Evolutionary conservation across 2,329 filamentous ascomycete species (phyloP), one percentile per base, ranked within the genome.

Genomic region (Fragosphaeria purpurea): DNA sequence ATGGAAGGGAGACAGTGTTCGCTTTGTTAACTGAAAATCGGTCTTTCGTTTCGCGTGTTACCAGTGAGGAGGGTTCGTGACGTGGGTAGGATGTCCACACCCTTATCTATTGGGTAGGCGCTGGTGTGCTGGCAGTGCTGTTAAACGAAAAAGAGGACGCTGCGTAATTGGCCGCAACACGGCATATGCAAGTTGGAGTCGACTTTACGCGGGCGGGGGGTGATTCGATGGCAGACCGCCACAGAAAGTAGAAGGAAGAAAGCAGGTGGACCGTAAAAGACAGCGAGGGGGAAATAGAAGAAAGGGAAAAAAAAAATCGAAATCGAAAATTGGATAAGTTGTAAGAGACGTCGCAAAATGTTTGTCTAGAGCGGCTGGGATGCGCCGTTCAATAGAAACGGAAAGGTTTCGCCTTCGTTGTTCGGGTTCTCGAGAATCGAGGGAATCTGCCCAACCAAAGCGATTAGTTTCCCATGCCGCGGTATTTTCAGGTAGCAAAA

Each of bases 101-200:
- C 67, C 68, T 70, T 74, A 75, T 75, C 70, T 73, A 76, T 74
- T 75, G 70, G 72, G 70, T 72, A 74, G 75, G 74, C 68, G 75
- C 70, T 67, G 70, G 76, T 80, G 78, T 73, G 78, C 72, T 81
- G 77, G 77, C 77, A 80, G 61, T 67, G 61, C 62, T 66, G 65
- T 67, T 70, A 69, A 67, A 74, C 67, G 67, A 69, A 70, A 69
- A 70, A 67, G 68, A 50, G 40, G 71, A 69, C 68, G 70, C 70
- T 68, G 69, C 68, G 72, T 69, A 71, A 70, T 71, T 70, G 70
- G 70, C 70, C 66, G 70, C 69, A 70, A 70, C 69, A 72, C 72
- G 70, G 72, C 74, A 76, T 75, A 77, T 80, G 77, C 76, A 75
- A 69, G 73, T 71, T 71, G 73, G 73, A 73, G 71, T 71, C 63